Evolutionary conservation across 129 eudicot species (phyloP).

Genomic region (Pseudognaphalium luteoalbum): DNA sequence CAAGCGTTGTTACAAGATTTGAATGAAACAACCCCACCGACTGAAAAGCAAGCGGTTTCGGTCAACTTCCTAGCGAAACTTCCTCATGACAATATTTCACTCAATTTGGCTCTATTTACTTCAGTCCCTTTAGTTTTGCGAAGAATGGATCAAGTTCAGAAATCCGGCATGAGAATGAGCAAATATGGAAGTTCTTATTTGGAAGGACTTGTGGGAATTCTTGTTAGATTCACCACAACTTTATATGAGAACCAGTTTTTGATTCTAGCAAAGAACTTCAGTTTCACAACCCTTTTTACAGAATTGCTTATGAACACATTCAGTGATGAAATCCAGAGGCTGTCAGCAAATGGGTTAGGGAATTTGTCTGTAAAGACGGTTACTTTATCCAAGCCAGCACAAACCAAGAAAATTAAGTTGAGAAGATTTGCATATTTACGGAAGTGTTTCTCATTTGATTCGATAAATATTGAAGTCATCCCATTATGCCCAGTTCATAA

Average conservation of each 20-base stretch:
- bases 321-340: slow-evolving; percentile 61
- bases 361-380: slow-evolving; percentile 59
- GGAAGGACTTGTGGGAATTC: slow-evolving; percentile 73
- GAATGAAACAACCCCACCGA: slow-evolving; percentile 34
- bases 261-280: slow-evolving; percentile 42
- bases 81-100: slow-evolving; percentile 69
- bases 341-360: slow-evolving; percentile 62
- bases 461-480: slow-evolving; percentile 27
- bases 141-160: slow-evolving; percentile 41
- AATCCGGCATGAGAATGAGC: slow-evolving; percentile 50
- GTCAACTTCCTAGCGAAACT: slow-evolving; percentile 62
- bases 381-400: slow-evolving; percentile 54
- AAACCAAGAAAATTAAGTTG: slow-evolving; percentile 36
- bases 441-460: slow-evolving; percentile 34
- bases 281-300: slow-evolving; percentile 53
- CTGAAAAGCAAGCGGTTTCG: slow-evolving; percentile 64
- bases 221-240: slow-evolving; percentile 66
- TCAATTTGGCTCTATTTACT: slow-evolving; percentile 51
- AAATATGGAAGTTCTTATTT: slow-evolving; percentile 51
- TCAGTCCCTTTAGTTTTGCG: slow-evolving; percentile 41
- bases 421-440: slow-evolving; percentile 24
- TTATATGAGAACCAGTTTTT: slow-evolving; percentile 57
- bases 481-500: slow-evolving; percentile 51
- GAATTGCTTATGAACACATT: slow-evolving; percentile 52
- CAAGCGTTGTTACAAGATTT: slow-evolving; percentile 52